phyloP scores from a whole-genome alignment of 441 rosid genomes.

The Gossypium laxum region DNA sequence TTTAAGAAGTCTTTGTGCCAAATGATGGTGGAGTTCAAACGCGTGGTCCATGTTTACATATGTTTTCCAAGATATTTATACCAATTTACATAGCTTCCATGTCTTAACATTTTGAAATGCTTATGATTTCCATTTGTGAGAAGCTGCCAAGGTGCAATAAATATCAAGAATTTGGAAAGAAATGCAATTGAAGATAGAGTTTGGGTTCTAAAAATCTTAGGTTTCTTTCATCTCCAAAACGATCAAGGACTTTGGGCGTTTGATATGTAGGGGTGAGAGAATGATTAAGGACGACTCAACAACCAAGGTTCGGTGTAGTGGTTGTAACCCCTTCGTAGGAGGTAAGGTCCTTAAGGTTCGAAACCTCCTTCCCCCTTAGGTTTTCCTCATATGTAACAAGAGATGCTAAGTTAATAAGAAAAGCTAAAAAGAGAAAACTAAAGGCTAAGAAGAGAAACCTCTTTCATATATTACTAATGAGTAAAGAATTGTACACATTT shows the following conservation, averaged over 20 bases:
- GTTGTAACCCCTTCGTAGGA: background rate
- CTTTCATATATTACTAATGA: too few relatives aligned
- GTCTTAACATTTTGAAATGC: background rate
- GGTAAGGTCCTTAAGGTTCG: background rate
- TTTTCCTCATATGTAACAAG: background rate
- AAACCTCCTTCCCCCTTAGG: background rate
- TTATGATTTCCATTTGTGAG: background rate
- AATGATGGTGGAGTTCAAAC: too few relatives aligned
- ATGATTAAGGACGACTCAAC: background rate
- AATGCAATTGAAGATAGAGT: background rate
- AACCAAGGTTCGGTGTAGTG: background rate
- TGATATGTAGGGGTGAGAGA: background rate
- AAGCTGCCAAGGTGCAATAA: background rate
- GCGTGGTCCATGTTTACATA: background rate
- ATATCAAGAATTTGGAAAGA: background rate
- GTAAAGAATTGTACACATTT: too few relatives aligned
- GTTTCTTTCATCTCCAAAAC: background rate
- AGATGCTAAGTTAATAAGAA: background rate
- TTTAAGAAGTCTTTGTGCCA: too few relatives aligned
- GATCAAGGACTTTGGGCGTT: background rate
- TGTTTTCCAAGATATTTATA: background rate
- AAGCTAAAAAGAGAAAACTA: too few relatives aligned
- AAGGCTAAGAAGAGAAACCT: too few relatives aligned
- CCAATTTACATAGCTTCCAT: constrained; percentile 1
- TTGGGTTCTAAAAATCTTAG: constrained; percentile 5